phyloP scores from a whole-genome alignment of 2,329 filamentous ascomycete species.

The Apiospora arundinis region DNA sequence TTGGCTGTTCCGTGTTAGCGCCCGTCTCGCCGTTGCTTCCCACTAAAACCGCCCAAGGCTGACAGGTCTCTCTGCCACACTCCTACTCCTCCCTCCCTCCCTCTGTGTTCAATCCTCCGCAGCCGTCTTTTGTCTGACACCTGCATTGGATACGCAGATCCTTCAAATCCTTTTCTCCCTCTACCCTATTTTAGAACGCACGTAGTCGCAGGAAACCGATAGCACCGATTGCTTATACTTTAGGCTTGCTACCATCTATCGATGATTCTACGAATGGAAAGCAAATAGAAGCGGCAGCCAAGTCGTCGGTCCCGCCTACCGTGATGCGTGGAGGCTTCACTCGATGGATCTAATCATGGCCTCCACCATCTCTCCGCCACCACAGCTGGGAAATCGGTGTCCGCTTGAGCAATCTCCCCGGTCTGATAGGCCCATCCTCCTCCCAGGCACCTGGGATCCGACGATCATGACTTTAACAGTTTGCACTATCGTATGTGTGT shows the following conservation, averaged over 20 bases:
- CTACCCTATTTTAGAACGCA: background rate
- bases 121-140: slow-evolving; percentile 10
- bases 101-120: background rate
- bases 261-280: background rate
- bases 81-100: background rate
- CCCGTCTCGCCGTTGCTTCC: slow-evolving; percentile 15
- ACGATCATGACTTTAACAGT: slow-evolving; percentile 4
- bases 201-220: background rate
- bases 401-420: slow-evolving; percentile 9
- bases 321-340: background rate
- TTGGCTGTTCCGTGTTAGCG: background rate
- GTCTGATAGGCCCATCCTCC: background rate
- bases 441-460: background rate
- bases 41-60: slow-evolving; percentile 12
- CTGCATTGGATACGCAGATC: background rate
- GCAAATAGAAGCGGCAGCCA: background rate
- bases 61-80: background rate
- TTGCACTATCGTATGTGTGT: background rate
- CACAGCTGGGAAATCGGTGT: background rate
- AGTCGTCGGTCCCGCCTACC: background rate
- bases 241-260: background rate
- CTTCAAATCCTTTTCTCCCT: background rate
- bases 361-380: slow-evolving; percentile 17
- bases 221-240: background rate
- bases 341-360: background rate